Base-by-base conservation (phyloP, 768 basidiomycete species). In the Dendrothele bispora region DNA sequence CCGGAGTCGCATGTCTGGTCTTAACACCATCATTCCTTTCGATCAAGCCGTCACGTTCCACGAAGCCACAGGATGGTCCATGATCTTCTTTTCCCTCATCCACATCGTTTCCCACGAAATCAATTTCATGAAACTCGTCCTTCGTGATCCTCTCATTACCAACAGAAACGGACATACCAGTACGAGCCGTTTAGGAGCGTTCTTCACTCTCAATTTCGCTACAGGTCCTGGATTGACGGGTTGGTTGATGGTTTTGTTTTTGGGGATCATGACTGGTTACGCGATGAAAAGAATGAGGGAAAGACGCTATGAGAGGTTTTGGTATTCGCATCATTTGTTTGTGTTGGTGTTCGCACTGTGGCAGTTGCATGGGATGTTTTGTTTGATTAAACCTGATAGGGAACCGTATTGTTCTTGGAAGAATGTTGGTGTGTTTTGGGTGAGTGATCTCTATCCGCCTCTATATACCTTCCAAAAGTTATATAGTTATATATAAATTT, bases 331-430 rank as follows among this genome's bases (percentile, higher is more conserved):
- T 61, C 88, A 95, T 63, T 73, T 95, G 51, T 95, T 94, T 73
- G 80, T 95, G 60, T 62, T 90, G 48, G n/a, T n/a, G n/a, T 95
- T 98, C 75, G 78, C 91, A 63, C 72, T 75, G 60, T 97, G 95
- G 94, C 95, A 98, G 64, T 73, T 95, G 26, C 93, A 94, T 61
- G 93, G 93, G 46, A 88, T 95, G 88, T 95, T 91, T 80, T 94
- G 91, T 71, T 91, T 94, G 89, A 92, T 95, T 70, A 72, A 89
- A 67, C 92, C 93, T n/a, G 92, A 97, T 66, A 75, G 88, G 46
- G 77, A 87, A 1, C 91, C 91, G 0, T 93, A 75, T 68, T 98
- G 95, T 69, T 90, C 88, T 3, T 86, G 64, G 65, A 88, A 86
- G 60, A 79, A 70, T 32, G 84, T 94, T 55, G 95, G 93, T 54